phyloP scores from a whole-genome alignment of 129 eudicot genomes.

The Lonicera japonica region DNA sequence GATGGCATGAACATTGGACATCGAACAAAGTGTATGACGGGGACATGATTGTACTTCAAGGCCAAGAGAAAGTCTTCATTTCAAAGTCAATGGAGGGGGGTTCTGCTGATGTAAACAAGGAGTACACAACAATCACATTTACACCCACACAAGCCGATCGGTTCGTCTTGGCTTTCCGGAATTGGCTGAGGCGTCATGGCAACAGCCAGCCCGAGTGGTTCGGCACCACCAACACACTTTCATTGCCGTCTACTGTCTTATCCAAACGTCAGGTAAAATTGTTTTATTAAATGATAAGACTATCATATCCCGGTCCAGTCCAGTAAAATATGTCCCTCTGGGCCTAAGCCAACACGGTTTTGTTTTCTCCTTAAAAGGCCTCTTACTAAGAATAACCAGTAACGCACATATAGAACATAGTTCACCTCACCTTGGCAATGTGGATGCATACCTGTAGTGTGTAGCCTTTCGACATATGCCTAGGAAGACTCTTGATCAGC shows the following conservation, averaged over 20 bases:
- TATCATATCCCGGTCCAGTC: too few relatives aligned
- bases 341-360: too few relatives aligned
- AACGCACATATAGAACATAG: too few relatives aligned
- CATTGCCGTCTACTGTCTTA: constrained; percentile 68
- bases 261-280: constrained; percentile 91
- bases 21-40: constrained; percentile 99
- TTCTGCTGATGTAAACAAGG: constrained; percentile 58
- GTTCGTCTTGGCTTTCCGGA: constrained; percentile 84
- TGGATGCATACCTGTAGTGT: too few relatives aligned
- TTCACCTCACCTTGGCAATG: too few relatives aligned
- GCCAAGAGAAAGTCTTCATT: constrained; percentile 83
- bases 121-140: constrained; percentile 72
- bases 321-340: too few relatives aligned
- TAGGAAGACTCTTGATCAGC: too few relatives aligned
- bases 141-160: constrained; percentile 98
- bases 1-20: constrained; percentile 98
- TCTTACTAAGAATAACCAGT: too few relatives aligned
- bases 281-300: too few relatives aligned
- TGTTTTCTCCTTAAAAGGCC: too few relatives aligned
- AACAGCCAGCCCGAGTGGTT: constrained; percentile 98
- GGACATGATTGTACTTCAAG: constrained; percentile 96
- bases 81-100: constrained; percentile 60
- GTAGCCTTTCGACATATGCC: too few relatives aligned
- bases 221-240: constrained; percentile 54
- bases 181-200: constrained; percentile 85